phyloP scores from a whole-genome alignment of 495 filamentous ascomycete genomes.

The Alectoria sarmentosa region DNA sequence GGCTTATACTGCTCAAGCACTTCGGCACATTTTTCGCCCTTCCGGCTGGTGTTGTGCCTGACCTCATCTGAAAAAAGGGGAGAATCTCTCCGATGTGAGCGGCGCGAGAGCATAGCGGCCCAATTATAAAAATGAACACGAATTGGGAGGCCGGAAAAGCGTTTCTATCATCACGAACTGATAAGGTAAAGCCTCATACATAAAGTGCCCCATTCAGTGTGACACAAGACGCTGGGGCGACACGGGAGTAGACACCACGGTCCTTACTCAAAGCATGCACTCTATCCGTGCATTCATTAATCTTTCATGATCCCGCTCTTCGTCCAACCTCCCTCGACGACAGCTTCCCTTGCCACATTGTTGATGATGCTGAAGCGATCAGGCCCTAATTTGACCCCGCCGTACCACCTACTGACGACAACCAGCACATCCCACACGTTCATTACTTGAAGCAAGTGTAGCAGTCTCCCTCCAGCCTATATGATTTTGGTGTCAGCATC shows the following conservation, averaged over 20 bases:
- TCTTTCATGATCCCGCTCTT: not conserved
- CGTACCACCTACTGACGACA: slow-evolving; percentile 95
- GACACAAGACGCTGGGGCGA: not conserved
- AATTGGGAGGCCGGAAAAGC: not conserved
- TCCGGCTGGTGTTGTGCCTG: not conserved
- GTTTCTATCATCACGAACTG: not conserved
- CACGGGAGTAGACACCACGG: not conserved
- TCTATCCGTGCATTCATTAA: not conserved
- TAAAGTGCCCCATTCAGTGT: not conserved
- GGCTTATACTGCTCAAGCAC: not conserved
- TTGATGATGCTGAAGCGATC: slow-evolving; percentile 88
- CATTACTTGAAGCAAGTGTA: slow-evolving; percentile 92
- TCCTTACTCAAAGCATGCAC: not conserved
- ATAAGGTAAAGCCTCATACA: not conserved
- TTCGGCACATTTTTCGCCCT: not conserved
- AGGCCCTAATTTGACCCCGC: slow-evolving; percentile 79
- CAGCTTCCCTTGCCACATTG: slow-evolving; percentile 71
- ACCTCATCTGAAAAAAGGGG: not conserved
- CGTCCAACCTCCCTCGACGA: slow-evolving; percentile 62
- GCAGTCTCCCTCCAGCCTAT: slow-evolving; percentile 75
- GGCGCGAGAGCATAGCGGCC: no score
- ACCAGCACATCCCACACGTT: slow-evolving; percentile 87
- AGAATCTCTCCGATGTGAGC: not conserved
- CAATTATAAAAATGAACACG: not conserved
- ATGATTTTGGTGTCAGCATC: no score